Percentiles rank a stretch among this genome's conserved stretches.
phyloP scores from a whole-genome alignment of 179 eudicot genomes.

The Pouteria campechiana region DNA sequence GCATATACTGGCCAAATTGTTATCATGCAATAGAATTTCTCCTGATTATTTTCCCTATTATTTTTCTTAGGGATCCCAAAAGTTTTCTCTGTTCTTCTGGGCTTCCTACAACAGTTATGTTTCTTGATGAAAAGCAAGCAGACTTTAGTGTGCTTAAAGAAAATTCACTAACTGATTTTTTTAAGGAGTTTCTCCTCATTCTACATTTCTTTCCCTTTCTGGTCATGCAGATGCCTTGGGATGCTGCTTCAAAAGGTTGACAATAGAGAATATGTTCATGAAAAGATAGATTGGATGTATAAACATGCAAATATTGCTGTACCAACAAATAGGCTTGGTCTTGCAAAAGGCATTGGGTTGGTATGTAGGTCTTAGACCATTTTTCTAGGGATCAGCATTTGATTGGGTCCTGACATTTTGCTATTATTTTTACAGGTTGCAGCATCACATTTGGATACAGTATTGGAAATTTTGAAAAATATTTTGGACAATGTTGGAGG shows the following conservation, averaged over 20 bases:
- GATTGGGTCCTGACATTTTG: background rate
- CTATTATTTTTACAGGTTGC: conserved; percentile 51
- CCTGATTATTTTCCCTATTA: no score
- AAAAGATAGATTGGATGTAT: conserved; percentile 87
- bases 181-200: no score
- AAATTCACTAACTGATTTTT: no score
- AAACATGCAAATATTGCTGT: conserved; percentile 63
- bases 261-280: conserved; percentile 68
- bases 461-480: conserved; percentile 79
- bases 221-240: conserved; percentile 86
- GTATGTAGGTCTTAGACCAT: conserved; percentile 20
- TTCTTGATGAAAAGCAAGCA: no score
- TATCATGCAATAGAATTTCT: no score
- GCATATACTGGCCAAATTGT: no score
- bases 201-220: background rate
- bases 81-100: no score
- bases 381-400: background rate
- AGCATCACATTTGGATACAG: conserved; percentile 96
- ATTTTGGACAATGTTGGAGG: conserved; percentile 86
- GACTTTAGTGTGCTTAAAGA: no score
- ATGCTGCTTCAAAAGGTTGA: conserved; percentile 91
- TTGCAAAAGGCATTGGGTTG: conserved; percentile 98
- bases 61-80: no score
- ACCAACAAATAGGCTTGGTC: conserved; percentile 86
- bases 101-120: no score